Evolutionary conservation across 306 rosid genomes (phyloP).

Genomic region (Fragaria ananassa): DNA sequence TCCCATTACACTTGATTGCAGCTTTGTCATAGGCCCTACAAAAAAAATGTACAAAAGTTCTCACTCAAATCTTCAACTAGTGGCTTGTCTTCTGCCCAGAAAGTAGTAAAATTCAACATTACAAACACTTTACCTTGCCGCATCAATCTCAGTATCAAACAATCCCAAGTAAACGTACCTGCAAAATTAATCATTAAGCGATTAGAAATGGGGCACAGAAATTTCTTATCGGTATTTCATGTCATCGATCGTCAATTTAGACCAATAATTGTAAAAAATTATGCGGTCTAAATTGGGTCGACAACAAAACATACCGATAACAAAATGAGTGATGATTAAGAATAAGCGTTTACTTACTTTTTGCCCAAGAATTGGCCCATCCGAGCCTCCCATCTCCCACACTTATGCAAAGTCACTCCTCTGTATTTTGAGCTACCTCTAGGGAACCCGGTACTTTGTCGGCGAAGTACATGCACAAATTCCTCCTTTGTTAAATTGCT

Average conservation of each 20-base stretch:
- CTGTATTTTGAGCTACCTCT: constrained; percentile 99
- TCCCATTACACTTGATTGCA: constrained; percentile 95
- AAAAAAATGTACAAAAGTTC: neutral
- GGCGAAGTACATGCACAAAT: constrained; percentile 97
- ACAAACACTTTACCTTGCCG: constrained; percentile 62
- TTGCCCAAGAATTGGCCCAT: constrained; percentile 99
- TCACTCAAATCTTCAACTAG: neutral
- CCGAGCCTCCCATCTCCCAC: constrained; percentile 99
- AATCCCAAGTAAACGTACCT: constrained; percentile 94
- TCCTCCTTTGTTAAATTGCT: constrained; percentile 90
- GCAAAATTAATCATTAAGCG: constrained; percentile 23
- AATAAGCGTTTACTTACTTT: constrained; percentile 46
- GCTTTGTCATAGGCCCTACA: constrained; percentile 97
- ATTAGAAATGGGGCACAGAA: neutral
- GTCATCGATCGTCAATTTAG: neutral
- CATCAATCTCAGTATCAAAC: constrained; percentile 92
- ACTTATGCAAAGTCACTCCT: constrained; percentile 97
- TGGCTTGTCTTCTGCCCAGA: neutral
- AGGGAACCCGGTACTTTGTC: constrained; percentile 99
- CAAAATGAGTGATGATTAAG: neutral
- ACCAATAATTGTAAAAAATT: neutral
- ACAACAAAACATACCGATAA: neutral
- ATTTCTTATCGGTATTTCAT: neutral
- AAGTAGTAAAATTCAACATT: neutral
- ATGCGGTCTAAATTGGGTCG: neutral